Conservation (phyloP, 2,329 filamentous ascomycete genomes). For the Myriosclerotinia duriaeana region DNA sequence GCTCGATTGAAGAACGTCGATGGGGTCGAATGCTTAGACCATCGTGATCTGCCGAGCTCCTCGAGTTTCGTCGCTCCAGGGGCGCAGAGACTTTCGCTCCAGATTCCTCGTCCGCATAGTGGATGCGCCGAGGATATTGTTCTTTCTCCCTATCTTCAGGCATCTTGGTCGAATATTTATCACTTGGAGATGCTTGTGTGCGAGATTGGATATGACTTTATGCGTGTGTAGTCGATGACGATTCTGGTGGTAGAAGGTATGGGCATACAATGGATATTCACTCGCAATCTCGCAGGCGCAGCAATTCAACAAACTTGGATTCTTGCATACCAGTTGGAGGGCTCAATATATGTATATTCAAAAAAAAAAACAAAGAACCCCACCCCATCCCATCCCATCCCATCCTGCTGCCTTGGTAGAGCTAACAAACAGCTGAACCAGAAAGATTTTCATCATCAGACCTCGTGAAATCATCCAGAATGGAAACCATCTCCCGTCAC, state of each 20-base stretch:
- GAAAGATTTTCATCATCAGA: not conserved
- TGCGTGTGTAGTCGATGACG: not conserved
- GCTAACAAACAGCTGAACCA: not conserved
- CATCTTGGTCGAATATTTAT: not conserved
- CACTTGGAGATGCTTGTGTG: not conserved
- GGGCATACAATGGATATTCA: not conserved
- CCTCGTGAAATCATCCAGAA: not conserved
- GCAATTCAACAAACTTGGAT: not conserved
- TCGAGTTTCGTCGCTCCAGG: slow-evolving; percentile 1
- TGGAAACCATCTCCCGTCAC: not conserved
- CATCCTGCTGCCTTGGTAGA: not conserved
- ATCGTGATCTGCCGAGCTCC: not conserved
- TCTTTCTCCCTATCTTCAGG: not conserved
- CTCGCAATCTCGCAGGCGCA: not conserved
- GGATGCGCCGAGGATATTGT: not conserved
- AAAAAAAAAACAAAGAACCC: too few relatives aligned
- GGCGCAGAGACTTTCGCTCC: not conserved
- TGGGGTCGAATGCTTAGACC: slow-evolving; percentile 3
- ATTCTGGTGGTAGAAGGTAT: not conserved
- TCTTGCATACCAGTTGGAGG: not conserved
- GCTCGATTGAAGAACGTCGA: slow-evolving; percentile 39
- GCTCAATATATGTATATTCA: not conserved
- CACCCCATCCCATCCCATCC: not conserved
- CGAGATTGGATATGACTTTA: not conserved
- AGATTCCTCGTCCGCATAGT: slow-evolving; percentile 1